Base-by-base conservation (phyloP, 2,329 filamentous ascomycete species). In the Monosporascus sp. region DNA sequence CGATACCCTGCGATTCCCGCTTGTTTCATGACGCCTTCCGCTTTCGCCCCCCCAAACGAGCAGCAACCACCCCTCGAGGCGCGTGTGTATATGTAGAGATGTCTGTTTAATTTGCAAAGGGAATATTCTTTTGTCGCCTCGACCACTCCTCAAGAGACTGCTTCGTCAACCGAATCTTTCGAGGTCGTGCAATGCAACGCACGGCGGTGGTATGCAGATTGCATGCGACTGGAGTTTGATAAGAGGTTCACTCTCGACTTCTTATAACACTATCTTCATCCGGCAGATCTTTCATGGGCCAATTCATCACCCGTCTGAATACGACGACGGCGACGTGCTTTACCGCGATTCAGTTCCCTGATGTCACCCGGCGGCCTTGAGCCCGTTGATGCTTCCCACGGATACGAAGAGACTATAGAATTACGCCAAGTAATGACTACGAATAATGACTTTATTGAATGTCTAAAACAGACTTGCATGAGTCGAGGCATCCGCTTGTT, bases 101-200 rank as follows among this genome's bases (percentile, higher is more conserved):
- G 65, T 66, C 53, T 62, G 63, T 68, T 67, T 65, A 54, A 62
- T 60, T 64, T 71, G 69, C 70, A 72, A 72, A 71, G 68, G 70
- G 69, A 67, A 61, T 66, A 67, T 59, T 67, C 63, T 57, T 57
- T 61, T 57, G 57, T 42, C 54, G 52, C 58, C 60, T 61, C 15
- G 11, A 31, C 11, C 17, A 41, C 27, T 1, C 36, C 17, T 25
- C 8, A 14, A 42, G 39, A 20, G 22, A 20, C 6, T 24, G 14
- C 39, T 42, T 18, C 20, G 18, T 3, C 18, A 42, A 24, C 39
- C 18, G 9, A 20, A 24, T 42, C 39, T 24, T 42, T 14, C 39
- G 18, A 14, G 18, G 8, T 14, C 39, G 18, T 14, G 39, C 17
- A 20, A 42, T 20, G 39, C 18, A 24, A 20, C 25, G 22, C 24